Evolutionary conservation across 257 asterid genomes (phyloP).

Genomic region (Hygrophila difformis): DNA sequence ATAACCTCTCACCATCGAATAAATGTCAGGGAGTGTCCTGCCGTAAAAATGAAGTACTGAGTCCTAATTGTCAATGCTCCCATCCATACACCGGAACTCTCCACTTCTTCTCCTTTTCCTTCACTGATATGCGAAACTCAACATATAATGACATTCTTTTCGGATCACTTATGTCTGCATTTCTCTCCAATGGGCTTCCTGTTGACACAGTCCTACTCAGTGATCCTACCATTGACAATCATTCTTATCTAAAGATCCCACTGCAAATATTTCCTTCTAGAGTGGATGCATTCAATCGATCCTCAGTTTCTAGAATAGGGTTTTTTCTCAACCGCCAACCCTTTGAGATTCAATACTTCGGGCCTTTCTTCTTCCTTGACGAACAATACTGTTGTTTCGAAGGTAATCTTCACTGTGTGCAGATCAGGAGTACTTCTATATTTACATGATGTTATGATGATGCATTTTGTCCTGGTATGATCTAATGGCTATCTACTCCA

Average conservation of each 20-base stretch:
- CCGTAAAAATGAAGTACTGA: conserved; percentile 32
- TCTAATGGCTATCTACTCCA: background rate
- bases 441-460: background rate
- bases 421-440: too few species aligned
- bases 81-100: conserved; percentile 68
- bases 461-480: background rate
- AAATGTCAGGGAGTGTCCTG: conserved; percentile 45
- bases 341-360: conserved; percentile 37
- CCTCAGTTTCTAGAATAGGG: conserved; percentile 46
- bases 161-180: conserved; percentile 37
- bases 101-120: conserved; percentile 62
- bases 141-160: conserved; percentile 45
- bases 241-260: conserved; percentile 40
- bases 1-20: conserved; percentile 18
- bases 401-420: conserved; percentile 29
- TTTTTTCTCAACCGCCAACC: conserved; percentile 66
- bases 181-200: conserved; percentile 47
- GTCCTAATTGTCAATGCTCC: conserved; percentile 60
- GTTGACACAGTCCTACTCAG: conserved; percentile 49
- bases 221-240: conserved; percentile 34
- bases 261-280: conserved; percentile 68
- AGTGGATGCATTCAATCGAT: conserved; percentile 42
- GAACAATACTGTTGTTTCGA: conserved; percentile 48
- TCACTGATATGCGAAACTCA: conserved; percentile 51
- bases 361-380: conserved; percentile 64